Evolutionary conservation across 768 basidiomycete genomes (phyloP).

Genomic region (Calvatia gigantea): DNA sequence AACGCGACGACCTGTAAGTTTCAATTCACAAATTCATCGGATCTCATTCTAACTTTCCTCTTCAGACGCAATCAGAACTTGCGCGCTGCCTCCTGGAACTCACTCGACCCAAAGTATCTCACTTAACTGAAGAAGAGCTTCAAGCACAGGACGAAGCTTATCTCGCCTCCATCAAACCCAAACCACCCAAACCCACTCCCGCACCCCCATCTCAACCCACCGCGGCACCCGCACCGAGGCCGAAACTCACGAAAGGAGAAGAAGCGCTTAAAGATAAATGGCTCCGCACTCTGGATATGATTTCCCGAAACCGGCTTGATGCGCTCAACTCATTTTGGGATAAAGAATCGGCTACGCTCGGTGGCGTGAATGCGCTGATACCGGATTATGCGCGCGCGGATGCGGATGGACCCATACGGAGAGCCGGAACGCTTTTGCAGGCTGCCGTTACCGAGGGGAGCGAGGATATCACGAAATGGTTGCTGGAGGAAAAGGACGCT

Average conservation of each 20-base stretch:
- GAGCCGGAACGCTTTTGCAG: conserved; percentile 68
- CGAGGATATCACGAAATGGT: conserved; percentile 69
- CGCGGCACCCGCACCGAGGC: conserved; percentile 40
- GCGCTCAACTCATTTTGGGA: conserved; percentile 79
- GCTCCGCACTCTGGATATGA: conserved; percentile 85
- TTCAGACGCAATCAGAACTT: conserved; percentile 87
- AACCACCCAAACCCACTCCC: conserved; percentile 47
- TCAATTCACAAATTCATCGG: not conserved
- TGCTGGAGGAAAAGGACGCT: conserved; percentile 72
- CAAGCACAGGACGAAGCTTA: conserved; percentile 86
- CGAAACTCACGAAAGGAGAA: conserved; percentile 78
- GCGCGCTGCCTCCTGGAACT: conserved; percentile 84
- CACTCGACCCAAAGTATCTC: conserved; percentile 78
- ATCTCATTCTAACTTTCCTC: not conserved
- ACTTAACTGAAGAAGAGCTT: conserved; percentile 82
- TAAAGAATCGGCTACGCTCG: conserved; percentile 57
- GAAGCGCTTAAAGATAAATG: conserved; percentile 77
- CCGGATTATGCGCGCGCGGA: conserved; percentile 53
- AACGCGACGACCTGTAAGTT: conserved; percentile 85
- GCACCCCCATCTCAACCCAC: conserved; percentile 27
- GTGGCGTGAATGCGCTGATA: conserved; percentile 56
- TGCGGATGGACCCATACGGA: not conserved
- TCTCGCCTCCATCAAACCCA: conserved; percentile 84
- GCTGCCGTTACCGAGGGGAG: conserved; percentile 71
- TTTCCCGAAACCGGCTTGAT: conserved; percentile 80